Evolutionary conservation across 306 rosid genomes (phyloP).

Genomic region (Cyclanthera cordifolia): DNA sequence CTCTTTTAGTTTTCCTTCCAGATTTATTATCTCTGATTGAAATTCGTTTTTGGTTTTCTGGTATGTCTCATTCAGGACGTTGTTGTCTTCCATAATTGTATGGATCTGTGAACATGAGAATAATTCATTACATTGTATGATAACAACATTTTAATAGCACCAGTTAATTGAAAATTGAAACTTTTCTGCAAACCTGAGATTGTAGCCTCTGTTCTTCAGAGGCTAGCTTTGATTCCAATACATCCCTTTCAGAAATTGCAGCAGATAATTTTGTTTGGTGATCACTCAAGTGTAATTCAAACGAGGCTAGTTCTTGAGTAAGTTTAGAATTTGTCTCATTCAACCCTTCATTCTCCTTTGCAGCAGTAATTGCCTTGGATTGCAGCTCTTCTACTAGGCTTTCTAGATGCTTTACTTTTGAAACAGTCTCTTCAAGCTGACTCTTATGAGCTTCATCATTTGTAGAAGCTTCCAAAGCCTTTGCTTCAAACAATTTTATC

Average conservation of each 20-base stretch:
- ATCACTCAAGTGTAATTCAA: constrained; percentile 49
- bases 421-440: not conserved
- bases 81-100: constrained; percentile 62
- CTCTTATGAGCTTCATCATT: not conserved
- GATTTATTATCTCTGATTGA: constrained; percentile 42
- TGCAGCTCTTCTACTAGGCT: constrained; percentile 58
- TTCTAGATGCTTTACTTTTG: not conserved
- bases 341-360: constrained; percentile 46
- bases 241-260: constrained; percentile 46
- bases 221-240: constrained; percentile 37
- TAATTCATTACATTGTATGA: too few relatives aligned
- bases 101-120: constrained; percentile 40
- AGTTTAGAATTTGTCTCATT: constrained; percentile 52
- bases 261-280: constrained; percentile 36
- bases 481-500: not conserved
- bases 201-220: constrained; percentile 55
- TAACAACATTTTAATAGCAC: constrained; percentile 6
- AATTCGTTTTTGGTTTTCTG: constrained; percentile 61
- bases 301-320: constrained; percentile 35
- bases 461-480: not conserved
- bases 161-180: not conserved
- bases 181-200: constrained; percentile 55
- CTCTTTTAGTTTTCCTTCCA: constrained; percentile 63
- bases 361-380: constrained; percentile 37
- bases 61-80: constrained; percentile 55